Evolutionary conservation across 306 rosid genomes (phyloP).

Genomic region (Cercis canadensis): DNA sequence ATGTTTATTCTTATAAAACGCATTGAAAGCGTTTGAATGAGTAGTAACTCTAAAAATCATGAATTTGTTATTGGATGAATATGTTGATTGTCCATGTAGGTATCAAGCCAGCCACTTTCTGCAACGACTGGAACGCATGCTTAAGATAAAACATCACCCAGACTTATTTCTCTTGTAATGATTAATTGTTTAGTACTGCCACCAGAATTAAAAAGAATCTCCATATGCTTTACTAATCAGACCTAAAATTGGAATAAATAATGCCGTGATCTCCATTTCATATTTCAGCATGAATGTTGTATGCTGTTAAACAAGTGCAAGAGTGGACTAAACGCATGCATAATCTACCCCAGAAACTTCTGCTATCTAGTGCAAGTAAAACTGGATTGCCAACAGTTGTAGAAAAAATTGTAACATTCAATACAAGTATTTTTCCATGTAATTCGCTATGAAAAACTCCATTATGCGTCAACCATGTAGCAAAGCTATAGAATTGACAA

Average conservation of each 20-base stretch:
- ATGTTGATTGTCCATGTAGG: not conserved
- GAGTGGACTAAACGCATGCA: not conserved
- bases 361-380: slow-evolving; percentile 23
- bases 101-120: slow-evolving; percentile 26
- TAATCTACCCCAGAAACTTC: not conserved
- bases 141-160: slow-evolving; percentile 16
- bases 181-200: slow-evolving; percentile 16
- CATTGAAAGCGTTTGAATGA: slow-evolving; percentile 3
- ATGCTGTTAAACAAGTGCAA: not conserved
- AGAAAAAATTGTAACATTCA: not conserved
- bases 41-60: not conserved
- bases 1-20: slow-evolving; percentile 4
- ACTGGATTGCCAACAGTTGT: slow-evolving; percentile 25
- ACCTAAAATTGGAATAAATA: slow-evolving; percentile 10
- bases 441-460: not conserved
- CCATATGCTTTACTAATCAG: slow-evolving; percentile 4
- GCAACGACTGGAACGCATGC: slow-evolving; percentile 13
- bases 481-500: slow-evolving; percentile 8
- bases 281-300: not conserved
- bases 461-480: not conserved
- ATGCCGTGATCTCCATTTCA: slow-evolving; percentile 19
- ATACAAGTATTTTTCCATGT: too few relatives aligned
- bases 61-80: too few relatives aligned
- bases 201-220: not conserved
- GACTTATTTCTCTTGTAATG: not conserved